Conservation (phyloP, 345 rosid genomes). For the Aegle marmelos region DNA sequence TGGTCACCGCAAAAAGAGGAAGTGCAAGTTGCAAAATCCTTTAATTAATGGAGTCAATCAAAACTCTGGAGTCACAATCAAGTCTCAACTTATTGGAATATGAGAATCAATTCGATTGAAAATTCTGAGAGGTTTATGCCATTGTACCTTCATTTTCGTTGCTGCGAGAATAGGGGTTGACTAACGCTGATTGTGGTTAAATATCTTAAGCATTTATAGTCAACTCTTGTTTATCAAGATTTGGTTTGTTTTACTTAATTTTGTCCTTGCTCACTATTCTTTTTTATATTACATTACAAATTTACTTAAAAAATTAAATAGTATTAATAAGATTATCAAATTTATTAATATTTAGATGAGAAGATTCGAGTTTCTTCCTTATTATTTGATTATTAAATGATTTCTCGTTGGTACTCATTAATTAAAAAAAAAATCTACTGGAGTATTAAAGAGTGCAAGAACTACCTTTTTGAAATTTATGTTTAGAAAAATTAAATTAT, state of each 20-base stretch:
- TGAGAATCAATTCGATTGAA: conserved; percentile 13
- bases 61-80: conserved; percentile 3
- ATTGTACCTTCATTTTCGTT: conserved; percentile 13
- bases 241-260: neutral
- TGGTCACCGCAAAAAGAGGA: neutral
- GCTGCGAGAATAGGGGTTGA: neutral
- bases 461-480: no score
- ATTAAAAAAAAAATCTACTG: no score
- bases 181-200: neutral
- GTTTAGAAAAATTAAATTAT: no score
- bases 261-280: neutral
- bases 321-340: no score
- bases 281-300: no score
- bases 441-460: no score
- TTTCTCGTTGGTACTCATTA: no score
- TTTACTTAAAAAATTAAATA: no score
- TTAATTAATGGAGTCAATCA: conserved; percentile 15
- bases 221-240: conserved; percentile 9
- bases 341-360: no score
- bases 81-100: neutral
- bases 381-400: no score
- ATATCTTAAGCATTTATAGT: neutral
- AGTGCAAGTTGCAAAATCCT: conserved; percentile 19
- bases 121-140: conserved; percentile 6
- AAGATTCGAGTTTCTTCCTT: no score